Evolutionary conservation across 306 rosid genomes (phyloP).

Genomic region (Alnus glutinosa): DNA sequence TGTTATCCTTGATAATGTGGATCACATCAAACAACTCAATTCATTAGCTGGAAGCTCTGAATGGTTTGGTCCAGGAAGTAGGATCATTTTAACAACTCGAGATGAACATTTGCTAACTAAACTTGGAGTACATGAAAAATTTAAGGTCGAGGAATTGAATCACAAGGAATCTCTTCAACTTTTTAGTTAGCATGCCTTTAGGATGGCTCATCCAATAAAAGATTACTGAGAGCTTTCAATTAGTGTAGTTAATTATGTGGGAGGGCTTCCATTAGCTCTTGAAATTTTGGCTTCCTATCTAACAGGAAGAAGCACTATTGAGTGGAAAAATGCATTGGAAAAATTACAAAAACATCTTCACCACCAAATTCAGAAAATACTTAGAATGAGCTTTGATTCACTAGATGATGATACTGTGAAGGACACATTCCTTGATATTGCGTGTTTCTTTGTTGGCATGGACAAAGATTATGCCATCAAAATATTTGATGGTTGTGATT

Average conservation of each 20-base stretch:
- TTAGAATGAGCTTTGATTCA: too few relatives aligned
- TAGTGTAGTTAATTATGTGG: slow-evolving; percentile 21
- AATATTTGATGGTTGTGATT: slow-evolving; percentile 12
- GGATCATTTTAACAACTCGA: slow-evolving; percentile 33
- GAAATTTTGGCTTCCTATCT: slow-evolving; percentile 40
- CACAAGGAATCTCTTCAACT: slow-evolving; percentile 20
- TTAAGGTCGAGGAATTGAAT: neutral
- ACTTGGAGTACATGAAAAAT: neutral
- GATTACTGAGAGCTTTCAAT: slow-evolving; percentile 6
- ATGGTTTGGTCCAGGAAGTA: slow-evolving; percentile 30
- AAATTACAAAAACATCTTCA: too few relatives aligned
- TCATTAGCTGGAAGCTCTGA: neutral
- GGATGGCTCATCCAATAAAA: neutral
- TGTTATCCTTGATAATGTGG: slow-evolving; percentile 22
- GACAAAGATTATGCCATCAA: too few relatives aligned
- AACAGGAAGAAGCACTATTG: neutral
- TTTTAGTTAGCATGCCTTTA: slow-evolving; percentile 40
- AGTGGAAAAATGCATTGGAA: slow-evolving; percentile 25
- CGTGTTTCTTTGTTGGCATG: too few relatives aligned
- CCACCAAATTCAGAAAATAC: too few relatives aligned
- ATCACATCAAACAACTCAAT: neutral
- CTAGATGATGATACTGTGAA: too few relatives aligned
- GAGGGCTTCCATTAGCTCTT: slow-evolving; percentile 44
- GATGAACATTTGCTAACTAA: slow-evolving; percentile 2
- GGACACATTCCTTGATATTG: too few relatives aligned